phyloP scores from a whole-genome alignment of 2,329 filamentous ascomycete species.

The Ilyonectria sp. region DNA sequence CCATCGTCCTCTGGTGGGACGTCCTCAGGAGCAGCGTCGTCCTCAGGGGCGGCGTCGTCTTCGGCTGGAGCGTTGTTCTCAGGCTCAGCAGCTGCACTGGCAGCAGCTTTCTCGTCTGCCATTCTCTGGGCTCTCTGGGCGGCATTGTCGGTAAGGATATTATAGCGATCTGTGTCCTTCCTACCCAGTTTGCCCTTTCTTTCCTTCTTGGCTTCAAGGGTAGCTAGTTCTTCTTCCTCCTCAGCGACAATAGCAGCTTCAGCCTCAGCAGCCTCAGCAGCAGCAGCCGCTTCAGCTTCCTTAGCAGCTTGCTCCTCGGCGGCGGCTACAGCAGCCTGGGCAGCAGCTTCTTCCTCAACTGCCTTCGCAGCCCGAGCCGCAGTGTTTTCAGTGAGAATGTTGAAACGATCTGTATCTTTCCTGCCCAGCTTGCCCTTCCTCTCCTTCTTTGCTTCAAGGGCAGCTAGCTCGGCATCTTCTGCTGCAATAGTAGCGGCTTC shows the following conservation, averaged over 20 bases:
- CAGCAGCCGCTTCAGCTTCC: slow-evolving; percentile 55
- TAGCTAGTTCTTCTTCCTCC: slow-evolving; percentile 43
- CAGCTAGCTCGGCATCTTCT: slow-evolving; percentile 35
- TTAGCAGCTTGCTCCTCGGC: slow-evolving; percentile 53
- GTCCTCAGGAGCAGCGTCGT: slow-evolving; percentile 35
- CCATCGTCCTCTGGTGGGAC: slow-evolving; percentile 12
- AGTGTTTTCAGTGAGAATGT: slow-evolving; percentile 54
- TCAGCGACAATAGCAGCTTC: slow-evolving; percentile 35
- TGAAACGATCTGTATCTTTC: slow-evolving; percentile 62
- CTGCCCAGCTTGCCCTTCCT: slow-evolving; percentile 63
- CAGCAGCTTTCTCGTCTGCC: slow-evolving; percentile 33
- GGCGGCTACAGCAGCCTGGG: slow-evolving; percentile 33
- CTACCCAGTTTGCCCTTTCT: slow-evolving; percentile 43
- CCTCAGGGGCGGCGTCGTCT: slow-evolving; percentile 29
- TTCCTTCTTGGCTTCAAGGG: slow-evolving; percentile 36
- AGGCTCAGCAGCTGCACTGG: slow-evolving; percentile 35
- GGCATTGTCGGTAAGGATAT: slow-evolving; percentile 41
- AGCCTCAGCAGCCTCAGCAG: slow-evolving; percentile 32
- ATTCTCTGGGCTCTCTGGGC: slow-evolving; percentile 39
- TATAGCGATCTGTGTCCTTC: slow-evolving; percentile 42
- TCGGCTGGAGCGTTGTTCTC: slow-evolving; percentile 33
- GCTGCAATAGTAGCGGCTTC: slow-evolving; percentile 24
- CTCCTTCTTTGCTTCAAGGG: slow-evolving; percentile 58
- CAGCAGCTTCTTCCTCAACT: slow-evolving; percentile 48
- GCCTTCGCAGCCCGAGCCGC: slow-evolving; percentile 55